Base-by-base conservation (phyloP, 2,329 filamentous ascomycete genomes). In the Colletotrichum spinosum region DNA sequence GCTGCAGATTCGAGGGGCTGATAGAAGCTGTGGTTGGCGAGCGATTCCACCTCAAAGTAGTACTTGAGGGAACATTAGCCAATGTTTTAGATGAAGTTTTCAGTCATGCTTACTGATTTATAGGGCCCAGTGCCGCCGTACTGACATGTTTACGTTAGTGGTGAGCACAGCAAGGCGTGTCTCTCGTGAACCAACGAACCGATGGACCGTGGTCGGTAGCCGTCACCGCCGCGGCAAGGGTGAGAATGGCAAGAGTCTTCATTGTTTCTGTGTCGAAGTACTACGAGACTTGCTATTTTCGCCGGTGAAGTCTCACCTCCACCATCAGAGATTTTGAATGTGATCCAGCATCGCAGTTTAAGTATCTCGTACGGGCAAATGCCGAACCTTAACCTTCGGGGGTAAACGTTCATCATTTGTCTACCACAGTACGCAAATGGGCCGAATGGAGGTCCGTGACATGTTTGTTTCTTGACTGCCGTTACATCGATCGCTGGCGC, bases 11-110 rank as follows among this genome's bases (percentile, higher is more conserved):
- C 45, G 6, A 59, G 48, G 1, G 55, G 60, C 33, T 64, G 60
- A 12, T 59, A 64, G 1, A 64, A 59, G 12, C 45, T 58, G 3
- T 64, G 60, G 12, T 64, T 64, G 39, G 25, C 41, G 10, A 62
- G 52, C 13, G 52, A 56, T 49, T 62, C 59, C 11, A 62, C 59
- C 59, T 62, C 59, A 15, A 62, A 56, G 2, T 38, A 56, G 17
- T 62, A 62, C 59, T 62, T 45, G 3, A 9, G 13, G 4, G 0
- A 1, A 6, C 11, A 13, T 11, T 0, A 8, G 12, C 7, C 8
- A 0, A 11, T 33, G 17, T n/a, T 0, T 1, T 5, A 25, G 25
- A 25, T 25, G 25, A 25, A 25, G 25, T 25, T 25, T 25, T 5
- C 25, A 25, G 4, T 1, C 4, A 4, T 17, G 11, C 59, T 17